Conservation (phyloP, 129 eudicot species). For the Sambucus nigra region DNA sequence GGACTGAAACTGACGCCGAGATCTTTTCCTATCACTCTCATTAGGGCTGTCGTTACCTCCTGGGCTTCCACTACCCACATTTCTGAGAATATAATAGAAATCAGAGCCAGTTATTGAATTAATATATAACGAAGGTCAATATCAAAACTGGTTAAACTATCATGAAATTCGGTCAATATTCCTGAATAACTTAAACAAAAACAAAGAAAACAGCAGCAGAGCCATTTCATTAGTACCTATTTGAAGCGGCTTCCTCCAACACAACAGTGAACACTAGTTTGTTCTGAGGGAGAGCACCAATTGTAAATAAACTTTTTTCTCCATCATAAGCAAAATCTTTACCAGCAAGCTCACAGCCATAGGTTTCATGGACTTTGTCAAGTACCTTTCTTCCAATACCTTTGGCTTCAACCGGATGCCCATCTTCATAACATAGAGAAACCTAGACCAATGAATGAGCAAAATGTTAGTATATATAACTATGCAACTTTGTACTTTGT, state of each 20-base stretch:
- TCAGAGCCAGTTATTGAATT: not conserved
- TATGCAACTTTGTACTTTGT: not conserved
- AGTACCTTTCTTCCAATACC: constrained; percentile 37
- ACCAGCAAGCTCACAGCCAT: constrained; percentile 26
- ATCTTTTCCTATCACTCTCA: constrained; percentile 48
- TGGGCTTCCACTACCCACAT: constrained; percentile 19
- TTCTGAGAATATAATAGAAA: not conserved
- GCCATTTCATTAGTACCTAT: not conserved
- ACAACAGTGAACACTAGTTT: constrained; percentile 36
- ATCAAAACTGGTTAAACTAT: no score
- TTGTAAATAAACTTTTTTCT: constrained; percentile 40
- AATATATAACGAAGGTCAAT: no score
- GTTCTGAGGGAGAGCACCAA: constrained; percentile 37
- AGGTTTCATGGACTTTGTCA: constrained; percentile 27
- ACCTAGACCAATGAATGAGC: constrained; percentile 19
- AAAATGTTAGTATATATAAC: no score
- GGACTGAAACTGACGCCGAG: constrained; percentile 40
- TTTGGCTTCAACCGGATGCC: constrained; percentile 34
- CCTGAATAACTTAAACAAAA: no score
- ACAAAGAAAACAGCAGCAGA: not conserved
- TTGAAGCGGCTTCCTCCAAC: constrained; percentile 33
- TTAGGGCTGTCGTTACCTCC: constrained; percentile 39
- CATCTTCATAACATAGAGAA: constrained; percentile 39
- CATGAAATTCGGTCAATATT: no score
- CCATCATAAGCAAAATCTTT: constrained; percentile 47